A percentile compares a stretch with the other conserved stretches of the same genome.
Evolutionary conservation across 75 land plant species (phyloP).

Genomic region (Cryptomeria japonica): DNA sequence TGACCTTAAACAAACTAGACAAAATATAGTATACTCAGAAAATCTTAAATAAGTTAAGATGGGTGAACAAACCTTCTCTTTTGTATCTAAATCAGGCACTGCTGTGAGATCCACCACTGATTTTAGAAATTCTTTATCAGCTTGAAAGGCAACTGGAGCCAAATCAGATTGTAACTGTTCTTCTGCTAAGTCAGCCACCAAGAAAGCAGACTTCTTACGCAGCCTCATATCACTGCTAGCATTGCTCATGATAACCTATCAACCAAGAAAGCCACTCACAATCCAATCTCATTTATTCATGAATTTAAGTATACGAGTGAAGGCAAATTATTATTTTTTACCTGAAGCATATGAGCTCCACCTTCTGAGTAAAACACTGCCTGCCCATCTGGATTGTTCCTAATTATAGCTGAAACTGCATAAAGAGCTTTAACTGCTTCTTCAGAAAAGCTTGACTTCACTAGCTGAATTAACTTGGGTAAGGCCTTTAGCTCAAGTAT

Average conservation of each 20-base stretch:
- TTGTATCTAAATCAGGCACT: slow-evolving; percentile 83
- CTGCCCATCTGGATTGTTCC: slow-evolving; percentile 77
- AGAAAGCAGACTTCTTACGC: slow-evolving; percentile 62
- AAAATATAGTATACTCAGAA: not conserved
- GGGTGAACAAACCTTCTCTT: slow-evolving; percentile 73
- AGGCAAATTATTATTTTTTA: slow-evolving; percentile 16
- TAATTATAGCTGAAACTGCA: slow-evolving; percentile 86
- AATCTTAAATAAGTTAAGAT: not conserved
- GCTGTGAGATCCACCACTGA: slow-evolving; percentile 68
- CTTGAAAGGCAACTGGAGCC: slow-evolving; percentile 24
- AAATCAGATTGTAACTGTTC: slow-evolving; percentile 20
- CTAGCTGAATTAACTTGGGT: slow-evolving; percentile 74
- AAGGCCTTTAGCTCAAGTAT: slow-evolving; percentile 67
- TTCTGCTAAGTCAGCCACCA: slow-evolving; percentile 81
- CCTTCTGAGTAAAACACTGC: slow-evolving; percentile 58
- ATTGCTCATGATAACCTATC: slow-evolving; percentile 72
- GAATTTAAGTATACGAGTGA: not conserved
- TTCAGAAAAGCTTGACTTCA: slow-evolving; percentile 54
- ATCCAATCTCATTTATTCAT: not conserved
- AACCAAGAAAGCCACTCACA: slow-evolving; percentile 11
- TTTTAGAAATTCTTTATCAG: slow-evolving; percentile 51
- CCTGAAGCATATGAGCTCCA: slow-evolving; percentile 80
- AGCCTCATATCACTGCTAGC: slow-evolving; percentile 65
- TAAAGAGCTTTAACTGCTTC: slow-evolving; percentile 93
- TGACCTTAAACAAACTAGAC: not conserved